phyloP scores from a whole-genome alignment of 2,329 filamentous ascomycete genomes.

The Ophiocordyceps camponoti-leonardi region DNA sequence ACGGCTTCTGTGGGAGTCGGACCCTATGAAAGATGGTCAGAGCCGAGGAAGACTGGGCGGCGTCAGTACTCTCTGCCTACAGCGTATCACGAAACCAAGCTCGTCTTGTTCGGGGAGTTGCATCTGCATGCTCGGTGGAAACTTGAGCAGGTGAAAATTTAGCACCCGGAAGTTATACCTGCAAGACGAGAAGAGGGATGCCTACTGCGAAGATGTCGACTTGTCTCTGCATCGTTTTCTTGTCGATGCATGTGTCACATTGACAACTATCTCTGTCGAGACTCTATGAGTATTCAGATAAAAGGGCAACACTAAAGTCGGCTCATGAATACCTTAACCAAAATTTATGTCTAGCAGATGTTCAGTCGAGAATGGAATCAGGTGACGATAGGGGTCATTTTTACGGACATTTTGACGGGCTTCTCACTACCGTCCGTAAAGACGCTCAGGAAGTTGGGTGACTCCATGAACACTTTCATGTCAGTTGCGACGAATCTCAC shows the following conservation, averaged over 20 bases:
- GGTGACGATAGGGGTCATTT: background rate
- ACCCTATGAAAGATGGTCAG: constrained; percentile 31
- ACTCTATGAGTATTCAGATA: background rate
- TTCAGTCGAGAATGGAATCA: background rate
- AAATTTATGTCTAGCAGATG: constrained; percentile 3
- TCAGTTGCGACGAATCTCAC: background rate
- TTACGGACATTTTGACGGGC: background rate
- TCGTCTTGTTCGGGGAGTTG: background rate
- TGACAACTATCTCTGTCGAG: constrained; percentile 22
- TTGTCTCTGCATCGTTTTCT: constrained; percentile 23
- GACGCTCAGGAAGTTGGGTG: background rate
- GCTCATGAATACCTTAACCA: constrained; percentile 8
- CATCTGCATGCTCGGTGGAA: background rate
- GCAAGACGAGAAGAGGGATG: background rate
- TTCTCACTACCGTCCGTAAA: background rate
- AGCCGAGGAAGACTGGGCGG: background rate
- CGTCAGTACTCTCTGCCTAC: background rate
- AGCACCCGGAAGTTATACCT: background rate
- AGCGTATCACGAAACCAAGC: background rate
- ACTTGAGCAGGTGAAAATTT: background rate
- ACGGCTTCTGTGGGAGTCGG: constrained; percentile 48
- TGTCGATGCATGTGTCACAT: constrained; percentile 22
- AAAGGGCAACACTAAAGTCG: background rate
- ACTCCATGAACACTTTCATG: background rate
- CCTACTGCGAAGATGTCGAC: constrained; percentile 22